phyloP scores from a whole-genome alignment of 345 rosid genomes.

The Aquilaria sinensis region DNA sequence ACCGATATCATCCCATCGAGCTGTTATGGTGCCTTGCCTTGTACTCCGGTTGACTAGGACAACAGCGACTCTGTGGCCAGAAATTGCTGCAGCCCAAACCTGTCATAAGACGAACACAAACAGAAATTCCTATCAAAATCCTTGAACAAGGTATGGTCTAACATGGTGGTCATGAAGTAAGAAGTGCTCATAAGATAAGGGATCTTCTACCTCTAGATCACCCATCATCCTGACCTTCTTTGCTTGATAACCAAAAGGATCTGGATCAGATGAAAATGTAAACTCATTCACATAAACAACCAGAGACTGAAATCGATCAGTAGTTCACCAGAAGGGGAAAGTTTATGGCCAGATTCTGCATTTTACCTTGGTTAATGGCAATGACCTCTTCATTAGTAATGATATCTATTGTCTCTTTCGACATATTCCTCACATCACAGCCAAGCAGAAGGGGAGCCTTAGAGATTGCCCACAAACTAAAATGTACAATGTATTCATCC shows the following conservation, averaged over 20 bases:
- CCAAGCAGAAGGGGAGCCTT: slow-evolving; percentile 87
- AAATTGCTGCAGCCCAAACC: slow-evolving; percentile 81
- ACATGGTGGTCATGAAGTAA: not conserved
- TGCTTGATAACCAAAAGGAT: slow-evolving; percentile 75
- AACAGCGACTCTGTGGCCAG: slow-evolving; percentile 46
- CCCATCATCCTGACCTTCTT: slow-evolving; percentile 64
- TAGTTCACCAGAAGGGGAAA: not conserved
- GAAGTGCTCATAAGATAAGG: not conserved
- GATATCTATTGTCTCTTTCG: slow-evolving; percentile 47
- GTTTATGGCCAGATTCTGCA: not conserved
- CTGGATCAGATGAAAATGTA: slow-evolving; percentile 22
- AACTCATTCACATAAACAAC: not conserved
- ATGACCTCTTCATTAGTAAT: slow-evolving; percentile 71
- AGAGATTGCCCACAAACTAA: slow-evolving; percentile 93
- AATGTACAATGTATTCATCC: slow-evolving; percentile 80
- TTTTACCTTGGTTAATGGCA: slow-evolving; percentile 74
- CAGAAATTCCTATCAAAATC: not conserved
- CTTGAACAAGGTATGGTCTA: not conserved
- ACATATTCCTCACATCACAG: slow-evolving; percentile 71
- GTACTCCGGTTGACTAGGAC: slow-evolving; percentile 59
- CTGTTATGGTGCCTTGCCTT: slow-evolving; percentile 31
- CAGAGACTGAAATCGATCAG: not conserved
- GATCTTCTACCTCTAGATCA: slow-evolving; percentile 48
- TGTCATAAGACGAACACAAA: slow-evolving; percentile 11
- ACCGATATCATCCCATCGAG: slow-evolving; percentile 65